Percentiles rank a stretch among this genome's conserved stretches.
Conservation (phyloP, 176 grass and related monocot genomes). For the Pontederia paniculata region DNA sequence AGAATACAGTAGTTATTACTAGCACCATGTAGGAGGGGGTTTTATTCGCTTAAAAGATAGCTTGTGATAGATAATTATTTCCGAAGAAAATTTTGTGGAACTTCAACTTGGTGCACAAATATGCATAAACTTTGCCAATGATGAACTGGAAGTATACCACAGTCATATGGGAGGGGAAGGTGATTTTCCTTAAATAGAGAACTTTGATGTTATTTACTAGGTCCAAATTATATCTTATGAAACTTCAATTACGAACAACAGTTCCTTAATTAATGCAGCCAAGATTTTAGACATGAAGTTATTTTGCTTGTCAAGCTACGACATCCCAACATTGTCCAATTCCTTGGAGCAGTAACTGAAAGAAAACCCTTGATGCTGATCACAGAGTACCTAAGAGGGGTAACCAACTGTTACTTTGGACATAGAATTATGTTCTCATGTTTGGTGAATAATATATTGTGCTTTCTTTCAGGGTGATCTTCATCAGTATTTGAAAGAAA, state of each 20-base stretch:
- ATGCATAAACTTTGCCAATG: too few species aligned
- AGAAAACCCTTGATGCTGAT: slow-evolving; percentile 95
- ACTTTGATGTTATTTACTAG: too few species aligned
- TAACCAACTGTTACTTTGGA: slow-evolving; percentile 1
- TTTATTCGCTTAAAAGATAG: too few species aligned
- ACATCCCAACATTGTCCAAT: slow-evolving; percentile 99
- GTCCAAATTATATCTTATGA: background rate
- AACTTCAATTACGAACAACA: background rate
- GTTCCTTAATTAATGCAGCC: slow-evolving; percentile 43
- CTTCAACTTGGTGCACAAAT: too few species aligned
- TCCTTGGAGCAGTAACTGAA: slow-evolving; percentile 97
- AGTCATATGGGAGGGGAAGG: too few species aligned
- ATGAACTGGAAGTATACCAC: too few species aligned
- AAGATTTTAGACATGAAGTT: slow-evolving; percentile 99
- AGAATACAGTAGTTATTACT: too few species aligned
- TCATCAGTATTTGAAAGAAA: slow-evolving; percentile 96
- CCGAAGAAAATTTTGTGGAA: too few species aligned
- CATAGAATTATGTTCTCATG: background rate
- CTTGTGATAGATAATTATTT: too few species aligned
- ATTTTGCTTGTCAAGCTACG: slow-evolving; percentile 93
- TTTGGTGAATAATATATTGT: background rate
- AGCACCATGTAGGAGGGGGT: too few species aligned
- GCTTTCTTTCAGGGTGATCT: slow-evolving; percentile 66
- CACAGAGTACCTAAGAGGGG: slow-evolving; percentile 88
- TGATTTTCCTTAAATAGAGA: too few species aligned